Base-by-base conservation (phyloP, 805 yeast species). In the Zygosaccharomyces kombuchaensis region DNA sequence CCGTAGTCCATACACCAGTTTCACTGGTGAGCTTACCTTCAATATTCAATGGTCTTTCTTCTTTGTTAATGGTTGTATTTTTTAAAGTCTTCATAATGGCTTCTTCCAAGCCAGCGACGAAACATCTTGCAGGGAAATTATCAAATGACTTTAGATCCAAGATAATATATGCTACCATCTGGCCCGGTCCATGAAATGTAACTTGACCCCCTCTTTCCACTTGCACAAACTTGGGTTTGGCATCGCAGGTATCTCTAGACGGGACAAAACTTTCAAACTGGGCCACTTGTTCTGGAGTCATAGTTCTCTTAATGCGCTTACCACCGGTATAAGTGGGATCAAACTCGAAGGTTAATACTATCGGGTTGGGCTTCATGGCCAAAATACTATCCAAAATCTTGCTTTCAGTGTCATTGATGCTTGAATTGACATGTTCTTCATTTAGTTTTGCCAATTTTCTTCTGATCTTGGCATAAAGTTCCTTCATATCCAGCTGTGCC, bases 181-280 rank as follows among this genome's bases (percentile, higher is more conserved):
- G 99, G 0, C 99, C 99, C 1, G 93, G 85, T 0, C 98, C 98
- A 68, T 93, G 99, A 72, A 87, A 93, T 0, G 99, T 93, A 1
- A 93, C 80, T 62, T 93, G 95, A 0, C 99, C 99, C 12, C 99
- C 99, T 50, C 99, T 72, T 44, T 80, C 80, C 0, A 93, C 77
- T 56, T 87, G 91, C n/a, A 82, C 75, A 58, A 80, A 86, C 25
- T 73, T 73, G 12, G 89, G 83, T n/a, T 74, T 74, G 34, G 70
- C 50, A 29, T 57, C 54, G 3, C 41, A 14, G 42, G 41, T 26
- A 55, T 68, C 51, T 55, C 60, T 14, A 42, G 46, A 23, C 64
- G 62, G 54, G 36, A 48, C 39, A 51, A 60, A 50, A 36, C 50
- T 43, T 59, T 66, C 59, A 53, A 46, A 54, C 37, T 45, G 16